Evolutionary conservation across 306 rosid species (phyloP).

Genomic region (Vigna mungo): DNA sequence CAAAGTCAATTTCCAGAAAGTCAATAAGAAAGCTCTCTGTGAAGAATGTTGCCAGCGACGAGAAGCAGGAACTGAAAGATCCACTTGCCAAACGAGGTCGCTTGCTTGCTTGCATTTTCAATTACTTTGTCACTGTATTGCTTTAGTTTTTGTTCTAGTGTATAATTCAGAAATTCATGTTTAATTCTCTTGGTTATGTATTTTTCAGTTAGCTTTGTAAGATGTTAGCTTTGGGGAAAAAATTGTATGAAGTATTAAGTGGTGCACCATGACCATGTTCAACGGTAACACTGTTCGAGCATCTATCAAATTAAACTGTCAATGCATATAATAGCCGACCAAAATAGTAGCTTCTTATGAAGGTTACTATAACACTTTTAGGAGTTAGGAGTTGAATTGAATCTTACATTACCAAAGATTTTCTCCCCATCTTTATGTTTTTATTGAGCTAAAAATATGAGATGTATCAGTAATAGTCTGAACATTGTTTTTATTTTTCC

Average conservation of each 20-base stretch:
- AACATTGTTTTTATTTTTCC: background rate
- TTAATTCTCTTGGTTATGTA: constrained; percentile 9
- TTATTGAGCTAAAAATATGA: constrained; percentile 7
- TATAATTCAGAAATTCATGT: constrained; percentile 27
- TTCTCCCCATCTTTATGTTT: background rate
- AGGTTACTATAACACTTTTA: background rate
- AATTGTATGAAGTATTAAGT: constrained; percentile 16
- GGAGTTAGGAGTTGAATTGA: constrained; percentile 10
- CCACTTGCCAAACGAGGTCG: constrained; percentile 48
- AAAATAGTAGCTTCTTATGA: background rate
- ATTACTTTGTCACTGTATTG: background rate
- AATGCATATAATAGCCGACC: constrained; percentile 20
- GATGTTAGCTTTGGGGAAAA: background rate
- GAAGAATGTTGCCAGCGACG: constrained; percentile 58
- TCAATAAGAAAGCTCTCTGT: constrained; percentile 51
- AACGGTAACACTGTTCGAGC: background rate
- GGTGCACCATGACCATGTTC: constrained; percentile 18
- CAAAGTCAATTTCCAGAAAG: constrained; percentile 45
- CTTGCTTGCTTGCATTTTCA: constrained; percentile 18
- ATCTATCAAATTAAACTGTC: constrained; percentile 20
- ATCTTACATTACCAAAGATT: background rate
- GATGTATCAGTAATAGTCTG: background rate
- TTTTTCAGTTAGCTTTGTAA: constrained; percentile 9
- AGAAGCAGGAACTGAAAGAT: constrained; percentile 51
- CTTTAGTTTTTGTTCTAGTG: constrained; percentile 3